Evolutionary conservation across 1,139 yeast genomes (phyloP), one percentile per base, ranked within the genome.

Genomic region (Diutina sp.): DNA sequence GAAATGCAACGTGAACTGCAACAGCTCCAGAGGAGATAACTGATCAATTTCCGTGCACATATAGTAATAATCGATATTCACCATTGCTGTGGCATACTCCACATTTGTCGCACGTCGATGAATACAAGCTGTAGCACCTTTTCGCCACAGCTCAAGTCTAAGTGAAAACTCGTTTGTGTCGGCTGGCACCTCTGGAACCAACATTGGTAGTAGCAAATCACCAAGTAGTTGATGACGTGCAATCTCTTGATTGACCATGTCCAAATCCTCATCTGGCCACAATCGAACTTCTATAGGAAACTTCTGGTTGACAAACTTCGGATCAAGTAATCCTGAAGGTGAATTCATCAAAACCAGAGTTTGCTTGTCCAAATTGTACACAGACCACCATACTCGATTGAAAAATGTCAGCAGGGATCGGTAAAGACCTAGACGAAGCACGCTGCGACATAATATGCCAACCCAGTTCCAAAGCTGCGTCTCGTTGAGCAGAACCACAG

Each of bases 1-100:
- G 58, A 73, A 76, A 58, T 75, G 78, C 35, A 75, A 66, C 4
- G 77, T 71, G 61, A 74, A 74, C 60, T 74, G 79, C 50, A 70
- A 68, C 55, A 73, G 69, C 58, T 73, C 73, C 21, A 72, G 68
- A 4, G 69, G 59, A 2, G 77, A 72, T 4, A 74, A 59, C 61
- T 73, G 78, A 62, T 76, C 80, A 35, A 76, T 60, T 60, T 75
- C 79, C 28, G 75, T 70, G 54, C 71, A 65, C 38, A 75, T 62
- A 59, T 72, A 76, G 61, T 71, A 75, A 61, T 72, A 75, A 61
- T 73, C 68, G 58, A 74, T 61, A 59, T 74, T 73, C 32, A 72
- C 65, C 52, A 69, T 61, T 0, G 75, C 68, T 6, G 72, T 68
- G 58, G 64, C 66, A 56, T 72, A 73, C 57, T 70, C 75, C 44